Evolutionary conservation across 164 flowering plant genomes (phyloP), one percentile per base, ranked within the genome.

Genomic region (Macadamia integrifolia): DNA sequence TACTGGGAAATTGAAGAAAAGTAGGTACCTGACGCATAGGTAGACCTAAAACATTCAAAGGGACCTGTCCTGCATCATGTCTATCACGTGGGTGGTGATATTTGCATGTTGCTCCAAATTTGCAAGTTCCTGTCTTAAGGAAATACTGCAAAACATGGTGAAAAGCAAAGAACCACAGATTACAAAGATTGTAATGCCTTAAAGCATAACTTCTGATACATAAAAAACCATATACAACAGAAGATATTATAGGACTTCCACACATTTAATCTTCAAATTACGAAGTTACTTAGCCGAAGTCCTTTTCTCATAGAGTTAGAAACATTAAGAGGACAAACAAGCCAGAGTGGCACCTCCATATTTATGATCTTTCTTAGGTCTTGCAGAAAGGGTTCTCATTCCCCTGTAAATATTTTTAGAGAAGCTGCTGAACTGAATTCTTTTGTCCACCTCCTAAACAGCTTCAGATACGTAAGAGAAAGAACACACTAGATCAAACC

Each of bases 101-200:
- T 82, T 88, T 88, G 79, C 93, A 88, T 28, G 87, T 74, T 42
- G 83, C 64, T 43, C 90, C 93, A 78, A 76, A 88, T 72, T 82
- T 88, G 77, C 93, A 88, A 2, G 88, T 85, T 58, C 93, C 90
- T 43, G 93, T 88, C 83, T 86, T 86, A 60, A 88, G 76, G 72
- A 73, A 88, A 69, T 80, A 88, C 93, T 88, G 82, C 81, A 83
- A 64, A 50, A 31, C 31, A 72, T 44, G n/a, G 61, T 7, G 58
- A 44, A 69, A 67, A 62, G 9, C 66, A 70, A n/a, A 30, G 31
- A 59, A 40, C 31, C 46, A 55, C 17, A 48, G n/a, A 49, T 67
- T 58, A 40, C 31, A 66, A 46, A 3, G 66, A 40, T 40, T 35
- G 32, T 49, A 5, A 2, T 65, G 29, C 44, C 48, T 32, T 13